Percentiles rank a stretch among this genome's conserved stretches.
Evolutionary conservation across 2,329 filamentous ascomycete genomes (phyloP).

Genomic region (Cladobotryum protrusum): DNA sequence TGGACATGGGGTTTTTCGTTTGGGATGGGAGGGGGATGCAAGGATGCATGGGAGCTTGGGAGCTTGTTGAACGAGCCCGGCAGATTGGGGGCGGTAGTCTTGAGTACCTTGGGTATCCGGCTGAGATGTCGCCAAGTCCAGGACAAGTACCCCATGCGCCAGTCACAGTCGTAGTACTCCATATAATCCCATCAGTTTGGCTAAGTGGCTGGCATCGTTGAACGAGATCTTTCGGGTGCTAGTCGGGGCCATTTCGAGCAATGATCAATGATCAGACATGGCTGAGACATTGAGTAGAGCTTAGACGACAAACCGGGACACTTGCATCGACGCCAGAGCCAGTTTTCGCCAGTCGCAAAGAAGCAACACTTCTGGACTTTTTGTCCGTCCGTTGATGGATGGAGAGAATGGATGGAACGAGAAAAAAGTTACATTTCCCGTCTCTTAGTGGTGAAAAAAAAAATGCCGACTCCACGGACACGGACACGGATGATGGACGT

Average conservation of each 20-base stretch:
- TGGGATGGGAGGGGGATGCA: constrained; percentile 11
- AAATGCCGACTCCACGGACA: no score
- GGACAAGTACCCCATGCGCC: neutral
- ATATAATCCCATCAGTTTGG: constrained; percentile 7
- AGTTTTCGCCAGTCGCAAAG: constrained; percentile 1
- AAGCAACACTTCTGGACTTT: constrained; percentile 6
- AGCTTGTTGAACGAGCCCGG: constrained; percentile 4
- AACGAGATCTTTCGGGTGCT: neutral
- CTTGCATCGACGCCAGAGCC: constrained; percentile 6
- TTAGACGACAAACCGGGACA: constrained; percentile 11
- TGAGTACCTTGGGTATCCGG: neutral
- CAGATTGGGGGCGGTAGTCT: constrained; percentile 1
- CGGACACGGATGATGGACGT: no score
- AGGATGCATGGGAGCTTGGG: neutral
- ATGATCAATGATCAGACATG: constrained; percentile 19
- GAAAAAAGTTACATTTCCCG: no score
- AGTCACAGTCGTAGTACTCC: constrained; percentile 2
- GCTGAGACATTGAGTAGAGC: constrained; percentile 15
- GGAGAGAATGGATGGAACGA: neutral
- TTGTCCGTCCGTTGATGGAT: neutral
- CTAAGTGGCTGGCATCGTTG: neutral
- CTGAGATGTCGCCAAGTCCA: neutral
- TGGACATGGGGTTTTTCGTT: constrained; percentile 12
- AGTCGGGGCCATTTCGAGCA: constrained; percentile 1
- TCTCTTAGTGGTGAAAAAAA: no score